phyloP scores from a whole-genome alignment of 2,329 filamentous ascomycete species.

The Diatrype stigma region DNA sequence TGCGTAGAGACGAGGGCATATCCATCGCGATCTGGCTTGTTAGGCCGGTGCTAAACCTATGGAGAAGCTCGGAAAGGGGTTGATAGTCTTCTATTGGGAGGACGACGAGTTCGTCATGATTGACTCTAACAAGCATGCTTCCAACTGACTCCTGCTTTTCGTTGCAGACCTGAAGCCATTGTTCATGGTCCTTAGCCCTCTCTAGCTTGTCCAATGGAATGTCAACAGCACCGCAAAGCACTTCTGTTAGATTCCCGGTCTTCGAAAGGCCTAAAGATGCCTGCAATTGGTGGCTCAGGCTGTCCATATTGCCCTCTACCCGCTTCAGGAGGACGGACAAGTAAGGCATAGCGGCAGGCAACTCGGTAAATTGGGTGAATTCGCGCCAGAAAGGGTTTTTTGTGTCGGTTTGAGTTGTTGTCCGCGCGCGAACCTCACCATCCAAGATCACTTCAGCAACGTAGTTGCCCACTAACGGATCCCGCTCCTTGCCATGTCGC shows the following conservation, averaged over 20 bases:
- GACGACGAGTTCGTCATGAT: constrained; percentile 85
- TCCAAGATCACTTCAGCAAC: constrained; percentile 77
- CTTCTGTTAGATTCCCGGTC: constrained; percentile 43
- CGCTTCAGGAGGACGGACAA: constrained; percentile 71
- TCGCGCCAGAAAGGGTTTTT: constrained; percentile 80
- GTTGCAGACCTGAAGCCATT: constrained; percentile 82
- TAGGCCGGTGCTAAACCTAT: constrained; percentile 77
- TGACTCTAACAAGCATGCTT: constrained; percentile 77
- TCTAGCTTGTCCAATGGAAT: constrained; percentile 76
- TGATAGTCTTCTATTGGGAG: constrained; percentile 83
- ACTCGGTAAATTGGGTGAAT: constrained; percentile 71
- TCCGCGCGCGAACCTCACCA: constrained; percentile 72
- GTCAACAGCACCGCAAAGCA: constrained; percentile 69
- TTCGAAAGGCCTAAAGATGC: constrained; percentile 39
- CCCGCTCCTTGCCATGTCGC: constrained; percentile 34
- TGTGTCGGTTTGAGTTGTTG: constrained; percentile 65
- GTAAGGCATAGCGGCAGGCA: constrained; percentile 65
- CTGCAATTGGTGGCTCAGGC: constrained; percentile 40
- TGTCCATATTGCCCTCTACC: constrained; percentile 47
- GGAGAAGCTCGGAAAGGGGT: constrained; percentile 74
- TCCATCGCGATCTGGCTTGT: constrained; percentile 80
- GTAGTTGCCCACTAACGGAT: constrained; percentile 61
- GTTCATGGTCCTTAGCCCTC: constrained; percentile 72
- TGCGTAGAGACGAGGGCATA: constrained; percentile 71
- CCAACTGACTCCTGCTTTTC: constrained; percentile 72